phyloP scores from a whole-genome alignment of 1,284 basidiomycete genomes.

The Pseudozyma hubeiensis region DNA sequence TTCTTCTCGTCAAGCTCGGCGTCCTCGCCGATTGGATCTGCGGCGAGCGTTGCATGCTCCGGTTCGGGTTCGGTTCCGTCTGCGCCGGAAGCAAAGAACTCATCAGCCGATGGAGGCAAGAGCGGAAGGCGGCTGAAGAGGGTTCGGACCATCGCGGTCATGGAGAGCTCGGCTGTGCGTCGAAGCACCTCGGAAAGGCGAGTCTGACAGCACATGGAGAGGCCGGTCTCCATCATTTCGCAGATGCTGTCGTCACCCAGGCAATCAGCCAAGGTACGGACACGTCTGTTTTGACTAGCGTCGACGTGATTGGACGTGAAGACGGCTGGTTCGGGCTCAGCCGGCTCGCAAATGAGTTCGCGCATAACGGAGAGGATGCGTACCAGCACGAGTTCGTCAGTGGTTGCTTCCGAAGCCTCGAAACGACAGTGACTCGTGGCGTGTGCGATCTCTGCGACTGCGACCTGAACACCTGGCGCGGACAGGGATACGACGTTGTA shows the following conservation, averaged over 20 bases:
- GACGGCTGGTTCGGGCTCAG: constrained; percentile 1
- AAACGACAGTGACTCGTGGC: constrained; percentile 96
- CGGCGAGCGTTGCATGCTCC: constrained; percentile 61
- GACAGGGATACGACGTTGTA: constrained; percentile 77
- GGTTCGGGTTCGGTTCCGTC: constrained; percentile 52
- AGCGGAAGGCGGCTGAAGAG: constrained; percentile 81
- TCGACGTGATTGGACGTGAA: not conserved
- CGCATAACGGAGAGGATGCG: constrained; percentile 92
- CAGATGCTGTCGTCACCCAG: constrained; percentile 89
- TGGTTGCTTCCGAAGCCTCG: constrained; percentile 86
- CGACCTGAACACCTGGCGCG: constrained; percentile 69
- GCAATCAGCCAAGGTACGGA: constrained; percentile 51
- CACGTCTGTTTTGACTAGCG: constrained; percentile 1
- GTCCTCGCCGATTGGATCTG: constrained; percentile 53
- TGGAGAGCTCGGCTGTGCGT: constrained; percentile 91
- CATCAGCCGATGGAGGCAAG: constrained; percentile 70
- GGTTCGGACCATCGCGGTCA: constrained; percentile 85
- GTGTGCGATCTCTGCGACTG: constrained; percentile 85
- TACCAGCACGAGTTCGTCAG: constrained; percentile 91
- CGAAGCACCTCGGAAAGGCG: constrained; percentile 89
- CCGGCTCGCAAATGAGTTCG: constrained; percentile 77
- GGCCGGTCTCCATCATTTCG: constrained; percentile 96
- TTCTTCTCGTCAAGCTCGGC: constrained; percentile 49
- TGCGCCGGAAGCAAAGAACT: constrained; percentile 51
- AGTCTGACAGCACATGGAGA: constrained; percentile 97